phyloP scores from a whole-genome alignment of 2,329 filamentous ascomycete genomes.

The Pleomassaria siparia region DNA sequence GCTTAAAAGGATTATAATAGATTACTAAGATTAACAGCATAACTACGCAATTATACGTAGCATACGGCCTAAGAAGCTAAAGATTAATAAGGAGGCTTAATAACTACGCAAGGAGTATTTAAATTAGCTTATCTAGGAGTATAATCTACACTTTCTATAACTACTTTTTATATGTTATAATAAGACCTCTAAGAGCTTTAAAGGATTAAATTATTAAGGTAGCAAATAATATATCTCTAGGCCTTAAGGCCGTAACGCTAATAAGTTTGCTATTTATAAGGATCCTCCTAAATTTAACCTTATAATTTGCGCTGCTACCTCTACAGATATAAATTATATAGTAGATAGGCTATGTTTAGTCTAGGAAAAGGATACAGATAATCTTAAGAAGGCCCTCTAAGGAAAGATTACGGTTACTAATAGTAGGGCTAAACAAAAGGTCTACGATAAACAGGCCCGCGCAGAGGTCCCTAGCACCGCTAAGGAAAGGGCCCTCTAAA shows the following conservation, averaged over 20 bases:
- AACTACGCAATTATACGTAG: constrained; percentile 1
- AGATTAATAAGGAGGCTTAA: background rate
- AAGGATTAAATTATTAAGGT: background rate
- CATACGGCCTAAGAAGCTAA: background rate
- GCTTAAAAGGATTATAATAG: background rate
- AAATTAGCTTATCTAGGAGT: background rate
- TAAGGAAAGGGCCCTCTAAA: background rate
- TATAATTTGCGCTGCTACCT: background rate
- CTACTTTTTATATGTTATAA: background rate
- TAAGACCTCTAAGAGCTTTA: background rate
- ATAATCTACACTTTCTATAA: background rate
- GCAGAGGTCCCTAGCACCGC: background rate
- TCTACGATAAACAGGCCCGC: background rate
- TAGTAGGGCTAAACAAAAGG: background rate
- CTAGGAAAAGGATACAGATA: background rate
- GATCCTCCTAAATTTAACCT: background rate
- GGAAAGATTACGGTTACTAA: background rate
- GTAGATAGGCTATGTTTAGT: background rate
- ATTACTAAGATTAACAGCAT: background rate
- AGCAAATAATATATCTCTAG: background rate
- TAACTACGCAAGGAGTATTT: background rate
- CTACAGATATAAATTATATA: background rate
- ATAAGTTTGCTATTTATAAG: background rate
- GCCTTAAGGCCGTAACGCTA: background rate
- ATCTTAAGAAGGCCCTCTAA: background rate